Base-by-base conservation (phyloP, 345 rosid genomes). In the Hypericum androsaemum region DNA sequence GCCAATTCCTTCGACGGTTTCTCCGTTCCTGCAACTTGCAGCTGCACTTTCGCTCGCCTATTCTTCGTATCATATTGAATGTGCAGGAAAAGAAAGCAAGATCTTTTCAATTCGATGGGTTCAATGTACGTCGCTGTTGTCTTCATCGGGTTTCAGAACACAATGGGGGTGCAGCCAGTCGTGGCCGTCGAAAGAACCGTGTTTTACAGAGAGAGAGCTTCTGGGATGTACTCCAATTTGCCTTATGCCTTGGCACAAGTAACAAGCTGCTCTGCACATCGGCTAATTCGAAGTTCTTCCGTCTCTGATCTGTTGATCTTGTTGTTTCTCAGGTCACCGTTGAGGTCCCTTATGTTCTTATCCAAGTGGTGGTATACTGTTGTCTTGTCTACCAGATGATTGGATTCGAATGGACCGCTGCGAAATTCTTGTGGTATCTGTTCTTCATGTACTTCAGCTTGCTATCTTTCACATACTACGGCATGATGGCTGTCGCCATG, bases 171-270 rank as follows among this genome's bases (percentile, higher is more conserved):
- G 14, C 95, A 82, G 54, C 81, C 95, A 0, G 78, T 82, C n/a
- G 95, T 82, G 48, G 56, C 82, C 5, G 68, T 85, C 1, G 97
- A 85, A 53, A 67, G 95, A 28, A 82, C 83, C 1, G 86, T 85
- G 28, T 88, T 82, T 47, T 88, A 84, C 53, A 63, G 95, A 53
- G 97, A 88, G 54, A 67, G 73, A 62, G 95, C 88, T 10, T 86
- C 90, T 0, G 86, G 96, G 60, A 87, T 87, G 94, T 87, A 84
- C 50, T 84, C 96, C 2, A 77, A 82, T 47, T 54, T 78, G 73
- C 84, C 95, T 5, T 84, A 83, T 50, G 97, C 95, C 53, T 77
- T 81, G 56, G 64, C 86, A 56, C 95, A 89, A 79, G 66, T 66
- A 50, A 52, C 12, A 6, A 37, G 1, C 32, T 22, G 2, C 32